A percentile compares a stretch with the other conserved stretches of the same genome.
phyloP scores from a whole-genome alignment of 164 flowering plant species.

The Tinospora cordifolia region DNA sequence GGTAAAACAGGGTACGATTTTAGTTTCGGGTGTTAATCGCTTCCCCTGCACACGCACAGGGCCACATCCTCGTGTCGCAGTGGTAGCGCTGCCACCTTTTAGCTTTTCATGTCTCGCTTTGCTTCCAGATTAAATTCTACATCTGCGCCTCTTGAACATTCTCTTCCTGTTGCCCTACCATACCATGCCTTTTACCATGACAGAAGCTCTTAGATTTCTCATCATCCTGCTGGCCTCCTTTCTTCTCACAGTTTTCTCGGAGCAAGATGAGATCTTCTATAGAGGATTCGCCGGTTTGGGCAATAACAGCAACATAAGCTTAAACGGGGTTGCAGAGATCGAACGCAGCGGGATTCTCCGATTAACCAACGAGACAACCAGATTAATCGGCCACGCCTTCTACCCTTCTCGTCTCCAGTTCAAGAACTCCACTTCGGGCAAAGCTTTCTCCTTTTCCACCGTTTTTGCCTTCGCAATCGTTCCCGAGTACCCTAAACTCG shows the following conservation, averaged over 20 bases:
- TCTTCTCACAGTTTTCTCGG: slow-evolving; percentile 10
- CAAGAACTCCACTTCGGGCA: slow-evolving; percentile 10
- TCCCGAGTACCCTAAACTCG: slow-evolving; percentile 29
- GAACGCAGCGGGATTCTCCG: slow-evolving; percentile 27
- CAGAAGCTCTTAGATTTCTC: too few species aligned
- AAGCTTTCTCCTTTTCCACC: slow-evolving; percentile 15
- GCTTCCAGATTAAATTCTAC: too few species aligned
- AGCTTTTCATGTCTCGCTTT: too few species aligned
- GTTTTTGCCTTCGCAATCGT: slow-evolving; percentile 1
- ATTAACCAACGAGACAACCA: slow-evolving; percentile 3
- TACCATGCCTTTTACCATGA: too few species aligned
- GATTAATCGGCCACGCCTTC: slow-evolving; percentile 7
- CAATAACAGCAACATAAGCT: slow-evolving; percentile 24
- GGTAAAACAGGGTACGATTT: too few species aligned
- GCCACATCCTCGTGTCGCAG: too few species aligned
- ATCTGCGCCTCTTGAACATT: too few species aligned
- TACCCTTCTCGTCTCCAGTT: not conserved
- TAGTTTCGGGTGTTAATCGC: too few species aligned
- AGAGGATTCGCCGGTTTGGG: slow-evolving; percentile 28
- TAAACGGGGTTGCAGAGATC: slow-evolving; percentile 35
- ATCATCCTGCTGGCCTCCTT: too few species aligned
- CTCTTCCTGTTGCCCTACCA: too few species aligned
- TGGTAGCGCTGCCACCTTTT: too few species aligned
- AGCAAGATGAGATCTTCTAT: slow-evolving; percentile 29
- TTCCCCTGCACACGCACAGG: too few species aligned